These are phyloP conservation scores for Incumbomyces lentus DNA, from an alignment of 2,329 filamentous ascomycete species.

Conservation along the genomic window DNA sequence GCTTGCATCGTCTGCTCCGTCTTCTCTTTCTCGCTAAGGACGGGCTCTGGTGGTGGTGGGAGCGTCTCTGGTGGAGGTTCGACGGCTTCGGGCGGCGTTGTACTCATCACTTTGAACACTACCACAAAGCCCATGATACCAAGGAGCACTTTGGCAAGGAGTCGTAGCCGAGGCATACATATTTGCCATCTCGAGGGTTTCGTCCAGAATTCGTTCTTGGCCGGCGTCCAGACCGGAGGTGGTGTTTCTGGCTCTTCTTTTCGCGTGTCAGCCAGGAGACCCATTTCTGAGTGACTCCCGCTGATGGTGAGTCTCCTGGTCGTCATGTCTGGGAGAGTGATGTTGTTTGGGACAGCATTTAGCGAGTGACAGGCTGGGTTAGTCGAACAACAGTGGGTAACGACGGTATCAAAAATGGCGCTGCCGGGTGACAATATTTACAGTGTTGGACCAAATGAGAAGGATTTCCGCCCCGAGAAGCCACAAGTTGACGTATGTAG, in stretches of 20 bases:
- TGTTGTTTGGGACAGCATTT: slow-evolving; percentile 1
- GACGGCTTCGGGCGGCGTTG: slow-evolving; percentile 10
- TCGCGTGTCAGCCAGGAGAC: slow-evolving; percentile 15
- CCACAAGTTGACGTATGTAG: no score
- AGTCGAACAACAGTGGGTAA: background rate
- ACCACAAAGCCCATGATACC: slow-evolving; percentile 13
- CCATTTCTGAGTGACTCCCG: slow-evolving; percentile 20
- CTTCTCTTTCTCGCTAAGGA: slow-evolving; percentile 6
- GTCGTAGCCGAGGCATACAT: slow-evolving; percentile 19
- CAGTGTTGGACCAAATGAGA: no score
- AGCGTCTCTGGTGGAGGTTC: background rate
- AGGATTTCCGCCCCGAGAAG: no score
- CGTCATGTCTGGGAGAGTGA: slow-evolving; percentile 11
- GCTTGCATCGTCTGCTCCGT: slow-evolving; percentile 14
- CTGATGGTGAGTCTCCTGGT: slow-evolving; percentile 18
- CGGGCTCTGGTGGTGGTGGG: slow-evolving; percentile 6
- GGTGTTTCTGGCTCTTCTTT: slow-evolving; percentile 17
- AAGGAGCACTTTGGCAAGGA: slow-evolving; percentile 15
- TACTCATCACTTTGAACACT: slow-evolving; percentile 15
- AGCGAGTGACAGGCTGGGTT: slow-evolving; percentile 3
- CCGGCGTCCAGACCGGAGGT: slow-evolving; percentile 18
- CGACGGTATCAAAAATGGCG: background rate
- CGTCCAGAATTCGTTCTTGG: slow-evolving; percentile 21
- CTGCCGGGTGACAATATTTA: background rate
- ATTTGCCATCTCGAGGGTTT: slow-evolving; percentile 22